Base-by-base conservation (phyloP, 441 rosid species). In the Corymbia citriodora region DNA sequence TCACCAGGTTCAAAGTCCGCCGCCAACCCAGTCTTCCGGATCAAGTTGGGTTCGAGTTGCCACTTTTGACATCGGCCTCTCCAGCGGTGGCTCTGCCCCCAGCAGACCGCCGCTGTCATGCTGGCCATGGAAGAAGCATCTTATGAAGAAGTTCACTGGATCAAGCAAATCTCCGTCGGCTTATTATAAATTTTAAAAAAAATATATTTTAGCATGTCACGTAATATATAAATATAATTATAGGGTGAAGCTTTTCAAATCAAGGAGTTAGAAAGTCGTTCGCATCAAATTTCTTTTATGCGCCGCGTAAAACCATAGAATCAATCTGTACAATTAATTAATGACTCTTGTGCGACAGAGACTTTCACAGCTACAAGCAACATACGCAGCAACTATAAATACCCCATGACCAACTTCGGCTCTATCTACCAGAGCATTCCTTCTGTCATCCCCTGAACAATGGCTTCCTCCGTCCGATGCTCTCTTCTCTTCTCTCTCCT, bases 401-500 rank as follows among this genome's bases (percentile, higher is more conserved):
- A 45, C 52, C 85, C 53, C 52, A 45, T 23, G 18, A 23, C n/a
- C n/a, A 45, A 8, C n/a, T 45, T 79, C 85, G 45, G 45, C 52
- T 29, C 18, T 79, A n/a, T 79, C 85, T 23, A 45, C 85, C 85
- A 12, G 29, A 79, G 52, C 85, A 79, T 79, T 45, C 45, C 85
- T 45, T 29, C 85, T 9, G 29, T 79, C 85, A 13, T 79, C 85
- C 50, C 53, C 52, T 79, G 4, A 45, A 36, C 86, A 16, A 89
- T 89, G 90, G 90, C 90, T 79, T 79, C 55, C 27, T 52, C 87
- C 81, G 12, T 40, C 87, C 87, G 18, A 10, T 55, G 48, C 40
- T 88, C 90, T 63, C 2, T 89, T 50, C 86, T 91, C 91, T 33
- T 88, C 59, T 74, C 87, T 72, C 48, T 57, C 88, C 87, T 92